These are phyloP conservation scores for Diutina catenulata DNA, from an alignment of 1,139 yeast species.

Conservation along the genomic window DNA sequence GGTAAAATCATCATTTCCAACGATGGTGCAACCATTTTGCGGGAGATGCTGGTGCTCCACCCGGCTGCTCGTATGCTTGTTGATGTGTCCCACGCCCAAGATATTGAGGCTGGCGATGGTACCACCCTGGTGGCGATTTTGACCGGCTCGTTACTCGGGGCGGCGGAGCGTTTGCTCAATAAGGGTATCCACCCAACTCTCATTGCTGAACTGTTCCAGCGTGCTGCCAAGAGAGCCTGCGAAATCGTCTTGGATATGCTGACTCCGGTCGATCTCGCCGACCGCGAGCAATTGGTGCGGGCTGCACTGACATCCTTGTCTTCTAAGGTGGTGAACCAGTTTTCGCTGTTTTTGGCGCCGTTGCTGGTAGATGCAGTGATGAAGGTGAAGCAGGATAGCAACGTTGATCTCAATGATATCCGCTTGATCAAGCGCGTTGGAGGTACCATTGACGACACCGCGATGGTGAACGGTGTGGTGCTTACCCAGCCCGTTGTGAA, in stretches of 20 bases:
- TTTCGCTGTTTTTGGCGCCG: conserved; percentile 76
- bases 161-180: conserved; percentile 80
- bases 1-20: conserved; percentile 94
- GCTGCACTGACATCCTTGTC: conserved; percentile 93
- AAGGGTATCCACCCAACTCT: conserved; percentile 95
- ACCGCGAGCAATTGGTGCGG: conserved; percentile 70
- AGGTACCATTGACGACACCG: conserved; percentile 95
- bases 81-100: conserved; percentile 95
- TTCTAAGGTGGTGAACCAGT: conserved; percentile 92
- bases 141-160: conserved; percentile 88
- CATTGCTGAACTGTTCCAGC: conserved; percentile 89
- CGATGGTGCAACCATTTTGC: conserved; percentile 94
- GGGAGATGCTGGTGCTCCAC: conserved; percentile 95
- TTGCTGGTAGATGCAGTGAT: conserved; percentile 90
- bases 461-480: conserved; percentile 85
- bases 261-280: conserved; percentile 58
- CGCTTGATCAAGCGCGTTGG: conserved; percentile 89
- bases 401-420: conserved; percentile 81
- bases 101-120: conserved; percentile 98
- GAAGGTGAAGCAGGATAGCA: conserved; percentile 51
- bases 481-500: conserved; percentile 84
- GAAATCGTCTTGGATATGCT: conserved; percentile 81
- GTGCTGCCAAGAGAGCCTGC: conserved; percentile 83
- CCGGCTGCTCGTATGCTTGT: conserved; percentile 99
- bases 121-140: conserved; percentile 94